phyloP scores from a whole-genome alignment of 192 early-diverging fungal genomes.

The Podila clonocystis region DNA sequence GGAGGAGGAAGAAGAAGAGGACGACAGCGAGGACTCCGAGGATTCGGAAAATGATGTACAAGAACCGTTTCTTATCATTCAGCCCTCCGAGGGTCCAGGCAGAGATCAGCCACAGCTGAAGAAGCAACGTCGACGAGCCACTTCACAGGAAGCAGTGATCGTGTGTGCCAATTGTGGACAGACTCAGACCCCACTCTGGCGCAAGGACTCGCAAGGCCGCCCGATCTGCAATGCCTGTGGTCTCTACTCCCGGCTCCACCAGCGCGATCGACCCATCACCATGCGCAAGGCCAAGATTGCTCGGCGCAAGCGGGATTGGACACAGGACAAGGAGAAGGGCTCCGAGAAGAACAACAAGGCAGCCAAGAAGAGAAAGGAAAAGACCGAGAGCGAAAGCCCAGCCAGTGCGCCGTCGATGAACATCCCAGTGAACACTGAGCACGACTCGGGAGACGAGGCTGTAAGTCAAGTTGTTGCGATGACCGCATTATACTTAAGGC shows the following conservation, averaged over 20 bases:
- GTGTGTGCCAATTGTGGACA: conserved; percentile 80
- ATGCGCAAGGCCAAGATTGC: conserved; percentile 68
- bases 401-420: conserved; percentile 35
- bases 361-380: conserved; percentile 3
- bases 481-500: too few relatives aligned
- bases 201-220: conserved; percentile 76
- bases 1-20: neutral
- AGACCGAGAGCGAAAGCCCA: neutral
- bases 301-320: conserved; percentile 58
- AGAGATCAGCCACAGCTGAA: neutral
- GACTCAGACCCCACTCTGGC: conserved; percentile 85
- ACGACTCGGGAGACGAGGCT: conserved; percentile 24
- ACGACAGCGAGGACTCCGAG: neutral
- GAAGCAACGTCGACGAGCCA: neutral
- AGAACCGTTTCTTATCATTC: neutral
- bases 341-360: neutral
- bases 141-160: neutral
- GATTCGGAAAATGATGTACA: conserved; percentile 6
- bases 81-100: neutral
- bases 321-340: conserved; percentile 17
- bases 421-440: conserved; percentile 30
- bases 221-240: conserved; percentile 88
- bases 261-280: conserved; percentile 57
- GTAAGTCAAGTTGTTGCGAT: neutral
- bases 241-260: conserved; percentile 65